A percentile compares a stretch with the other conserved stretches of the same genome.
phyloP scores from a whole-genome alignment of 495 filamentous ascomycete genomes.

The Penicillium bialowiezense region DNA sequence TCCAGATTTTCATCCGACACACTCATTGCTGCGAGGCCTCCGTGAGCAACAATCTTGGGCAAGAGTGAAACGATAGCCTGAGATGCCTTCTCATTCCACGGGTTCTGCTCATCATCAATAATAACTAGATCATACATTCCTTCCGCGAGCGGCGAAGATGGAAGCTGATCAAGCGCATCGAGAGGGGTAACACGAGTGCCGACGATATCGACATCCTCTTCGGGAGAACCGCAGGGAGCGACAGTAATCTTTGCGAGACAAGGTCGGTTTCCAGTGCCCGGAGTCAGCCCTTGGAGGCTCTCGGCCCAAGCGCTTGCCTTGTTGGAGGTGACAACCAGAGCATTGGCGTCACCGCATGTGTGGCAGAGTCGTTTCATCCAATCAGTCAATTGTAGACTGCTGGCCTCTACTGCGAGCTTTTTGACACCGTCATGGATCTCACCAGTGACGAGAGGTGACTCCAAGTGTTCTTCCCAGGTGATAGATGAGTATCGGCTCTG shows the following conservation, averaged over 20 bases:
- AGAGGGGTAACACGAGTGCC: constrained; percentile 4
- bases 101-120: constrained; percentile 12
- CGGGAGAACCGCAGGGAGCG: constrained; percentile 1
- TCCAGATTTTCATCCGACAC: constrained; percentile 3
- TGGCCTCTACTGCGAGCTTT: constrained; percentile 2
- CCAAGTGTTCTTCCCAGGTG: constrained; percentile 20
- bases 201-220: not conserved
- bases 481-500: constrained; percentile 18
- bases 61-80: constrained; percentile 1
- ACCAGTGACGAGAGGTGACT: constrained; percentile 11
- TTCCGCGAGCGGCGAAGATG: constrained; percentile 8
- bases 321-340: constrained; percentile 6
- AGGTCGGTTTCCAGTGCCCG: constrained; percentile 9
- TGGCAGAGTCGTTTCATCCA: constrained; percentile 20
- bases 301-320: constrained; percentile 4
- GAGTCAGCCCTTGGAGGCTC: not conserved
- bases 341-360: constrained; percentile 15
- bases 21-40: constrained; percentile 12
- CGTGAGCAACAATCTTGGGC: constrained; percentile 5
- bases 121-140: constrained; percentile 11
- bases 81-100: constrained; percentile 2
- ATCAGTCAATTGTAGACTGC: constrained; percentile 10
- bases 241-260: constrained; percentile 12
- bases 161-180: constrained; percentile 2
- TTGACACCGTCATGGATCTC: constrained; percentile 1